Evolutionary conservation across 2,329 filamentous ascomycete genomes (phyloP), one percentile per base, ranked within the genome.

Genomic region (Colletotrichum sp.): DNA sequence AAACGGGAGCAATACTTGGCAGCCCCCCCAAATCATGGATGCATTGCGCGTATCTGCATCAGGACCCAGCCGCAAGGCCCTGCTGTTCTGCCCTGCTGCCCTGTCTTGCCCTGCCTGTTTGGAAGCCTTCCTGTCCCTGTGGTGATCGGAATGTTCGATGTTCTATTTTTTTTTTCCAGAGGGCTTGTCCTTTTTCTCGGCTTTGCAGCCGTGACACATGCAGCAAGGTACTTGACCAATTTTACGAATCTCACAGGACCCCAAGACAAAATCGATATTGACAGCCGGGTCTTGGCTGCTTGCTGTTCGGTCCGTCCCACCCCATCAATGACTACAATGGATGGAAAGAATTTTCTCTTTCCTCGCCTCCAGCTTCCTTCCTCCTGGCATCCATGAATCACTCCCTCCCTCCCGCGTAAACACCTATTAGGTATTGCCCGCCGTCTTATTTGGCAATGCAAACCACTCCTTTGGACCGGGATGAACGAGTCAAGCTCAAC

Each of bases 41-140:
- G 70, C 70, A 75, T 75, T 69, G 70, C 70, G 73, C 73, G 64
- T 69, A 75, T 75, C 70, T 73, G 70, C 74, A 74, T 69, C 74
- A 76, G 63, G 69, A 71, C 39, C 67, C 67, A 39, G 59, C 43
- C 60, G 15, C n/a, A 65, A 70, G 59, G 52, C 48, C 71, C 70
- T 59, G 43, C 12, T 59, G 55, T 18, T 24, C 21, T 26, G 26
- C 18, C 24, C 66, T 63, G 28, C 13, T 57, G 60, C 43, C 69
- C 48, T 60, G 60, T n/a, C 67, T 60, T n/a, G 21, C 34, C 59
- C 57, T 57, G 32, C 52, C 34, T 65, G 30, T 48, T 48, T 63
- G n/a, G 43, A 52, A 52, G 43, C 55, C 61, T 67, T 64, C 64
- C 70, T 74, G 74, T 75, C 74, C 74, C 74, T 76, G 74, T 64